Evolutionary conservation across 305 asterid genomes (phyloP).

Genomic region (Fraxinus velutina): DNA sequence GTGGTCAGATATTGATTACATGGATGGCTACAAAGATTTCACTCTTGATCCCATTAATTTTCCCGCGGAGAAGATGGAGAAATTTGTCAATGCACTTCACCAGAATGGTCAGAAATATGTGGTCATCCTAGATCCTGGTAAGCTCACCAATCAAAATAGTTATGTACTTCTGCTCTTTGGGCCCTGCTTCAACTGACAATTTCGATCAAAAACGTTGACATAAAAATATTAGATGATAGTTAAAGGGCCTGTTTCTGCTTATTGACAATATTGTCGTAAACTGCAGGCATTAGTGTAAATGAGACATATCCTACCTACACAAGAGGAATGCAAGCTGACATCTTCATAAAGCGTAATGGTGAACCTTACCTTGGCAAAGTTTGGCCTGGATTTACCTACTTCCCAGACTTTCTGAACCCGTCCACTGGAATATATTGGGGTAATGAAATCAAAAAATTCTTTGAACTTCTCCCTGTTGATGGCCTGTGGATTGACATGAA

Average conservation of each 20-base stretch:
- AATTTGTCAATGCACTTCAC: slow-evolving; percentile 60
- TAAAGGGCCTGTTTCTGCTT: background rate
- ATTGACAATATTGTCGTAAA: background rate
- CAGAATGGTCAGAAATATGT: slow-evolving; percentile 64
- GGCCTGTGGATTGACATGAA: slow-evolving; percentile 98
- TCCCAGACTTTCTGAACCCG: slow-evolving; percentile 80
- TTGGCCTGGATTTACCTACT: slow-evolving; percentile 80
- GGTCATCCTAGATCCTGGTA: slow-evolving; percentile 85
- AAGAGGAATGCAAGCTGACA: slow-evolving; percentile 67
- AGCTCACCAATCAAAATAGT: slow-evolving; percentile 4
- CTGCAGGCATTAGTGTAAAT: slow-evolving; percentile 61
- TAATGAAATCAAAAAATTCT: slow-evolving; percentile 61
- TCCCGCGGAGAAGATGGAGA: slow-evolving; percentile 56
- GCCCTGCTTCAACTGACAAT: background rate
- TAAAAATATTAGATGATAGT: background rate
- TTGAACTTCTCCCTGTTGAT: slow-evolving; percentile 52
- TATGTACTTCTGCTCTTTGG: background rate
- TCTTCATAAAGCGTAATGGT: slow-evolving; percentile 66
- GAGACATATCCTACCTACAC: slow-evolving; percentile 54
- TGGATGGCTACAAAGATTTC: slow-evolving; percentile 87
- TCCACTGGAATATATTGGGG: slow-evolving; percentile 46
- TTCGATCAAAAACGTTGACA: background rate
- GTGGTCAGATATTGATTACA: slow-evolving; percentile 95
- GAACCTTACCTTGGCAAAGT: slow-evolving; percentile 69
- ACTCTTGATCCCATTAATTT: slow-evolving; percentile 81